Percentiles rank a stretch among this genome's conserved stretches.
These are phyloP conservation scores for Aurinia saxatilis DNA, from an alignment of 345 rosid genomes.

Conservation along the genomic window DNA sequence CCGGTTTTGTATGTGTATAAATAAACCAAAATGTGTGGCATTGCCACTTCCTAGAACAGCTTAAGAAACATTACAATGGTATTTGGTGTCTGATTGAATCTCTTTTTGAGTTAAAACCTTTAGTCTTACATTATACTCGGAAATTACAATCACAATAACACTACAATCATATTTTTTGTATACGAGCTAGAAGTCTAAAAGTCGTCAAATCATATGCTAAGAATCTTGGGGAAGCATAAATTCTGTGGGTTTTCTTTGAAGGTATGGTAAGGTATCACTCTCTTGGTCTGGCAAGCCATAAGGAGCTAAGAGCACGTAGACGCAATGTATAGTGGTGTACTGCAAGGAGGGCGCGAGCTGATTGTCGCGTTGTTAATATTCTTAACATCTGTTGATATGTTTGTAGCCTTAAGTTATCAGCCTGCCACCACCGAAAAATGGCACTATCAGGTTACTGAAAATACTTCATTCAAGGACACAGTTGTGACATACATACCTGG, in stretches of 20 bases:
- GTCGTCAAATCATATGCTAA: conserved; percentile 16
- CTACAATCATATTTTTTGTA: conserved; percentile 8
- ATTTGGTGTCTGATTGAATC: neutral
- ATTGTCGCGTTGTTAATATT: conserved; percentile 77
- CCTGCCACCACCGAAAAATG: conserved; percentile 37
- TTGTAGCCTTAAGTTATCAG: conserved; percentile 90
- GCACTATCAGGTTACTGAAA: neutral
- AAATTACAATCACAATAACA: conserved; percentile 3
- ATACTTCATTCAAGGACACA: neutral
- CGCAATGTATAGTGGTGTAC: conserved; percentile 79
- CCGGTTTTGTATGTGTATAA: neutral
- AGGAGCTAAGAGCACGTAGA: conserved; percentile 91
- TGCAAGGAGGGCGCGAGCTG: conserved; percentile 89
- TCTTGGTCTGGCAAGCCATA: conserved; percentile 94
- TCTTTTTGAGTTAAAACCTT: neutral
- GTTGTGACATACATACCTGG: conserved; percentile 43
- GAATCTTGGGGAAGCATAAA: conserved; percentile 1
- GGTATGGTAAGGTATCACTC: conserved; percentile 42
- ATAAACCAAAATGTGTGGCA: neutral
- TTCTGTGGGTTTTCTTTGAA: conserved; percentile 17
- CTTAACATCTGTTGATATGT: conserved; percentile 84
- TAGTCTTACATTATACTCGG: neutral
- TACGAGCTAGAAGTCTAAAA: conserved; percentile 8
- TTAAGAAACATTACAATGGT: neutral
- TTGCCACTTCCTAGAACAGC: neutral